Base-by-base conservation (phyloP, 106 monocot genomes). In the Narthecium ossifragum region DNA sequence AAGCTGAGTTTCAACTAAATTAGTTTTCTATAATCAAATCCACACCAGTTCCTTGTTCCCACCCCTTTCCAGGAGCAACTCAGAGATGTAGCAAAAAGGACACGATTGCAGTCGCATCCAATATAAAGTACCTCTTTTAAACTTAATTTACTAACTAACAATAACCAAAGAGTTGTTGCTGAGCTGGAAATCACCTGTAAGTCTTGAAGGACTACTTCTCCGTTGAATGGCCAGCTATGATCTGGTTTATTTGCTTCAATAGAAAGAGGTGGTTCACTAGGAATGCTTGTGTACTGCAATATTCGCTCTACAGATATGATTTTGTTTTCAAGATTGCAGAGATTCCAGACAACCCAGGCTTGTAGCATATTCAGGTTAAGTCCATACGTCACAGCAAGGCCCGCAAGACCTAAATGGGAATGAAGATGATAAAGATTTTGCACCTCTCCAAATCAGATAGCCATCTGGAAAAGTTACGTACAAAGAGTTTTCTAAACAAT, bases 291-390 rank as follows among this genome's bases (percentile, higher is more conserved):
- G 50, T 93, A 93, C 59, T 88, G 93, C 23, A 93, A 63, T 72
- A 93, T 88, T 52, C 88, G 76, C 63, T 93, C 93, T 5, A 88
- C 88, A 21, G 88, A 92, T 62, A 92, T 79, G 9, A 92, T 87
- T 32, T 72, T 66, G 46, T 84, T 93, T 51, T 93, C 89, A 52
- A 89, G 77, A 50, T 77, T 71, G 51, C 89, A 89, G 11, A 94
- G 65, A 62, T 31, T 74, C 85, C 88, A 80, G 37, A 89, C 60
- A 23, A 85, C 74, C 70, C 71, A 75, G 13, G 82, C 38, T 65
- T 89, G 93, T 39, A 85, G 23, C 79, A 62, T 72, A 53, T 94
- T 89, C 49, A 94, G 51, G 64, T 59, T 83, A 33, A 94, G 85
- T 25, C 93, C 93, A 57, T 94, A 89, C 18, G 77, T 94, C 39